Base-by-base conservation (phyloP, 2,329 filamentous ascomycete genomes). In the Coniosporium tulheliwenetii region DNA sequence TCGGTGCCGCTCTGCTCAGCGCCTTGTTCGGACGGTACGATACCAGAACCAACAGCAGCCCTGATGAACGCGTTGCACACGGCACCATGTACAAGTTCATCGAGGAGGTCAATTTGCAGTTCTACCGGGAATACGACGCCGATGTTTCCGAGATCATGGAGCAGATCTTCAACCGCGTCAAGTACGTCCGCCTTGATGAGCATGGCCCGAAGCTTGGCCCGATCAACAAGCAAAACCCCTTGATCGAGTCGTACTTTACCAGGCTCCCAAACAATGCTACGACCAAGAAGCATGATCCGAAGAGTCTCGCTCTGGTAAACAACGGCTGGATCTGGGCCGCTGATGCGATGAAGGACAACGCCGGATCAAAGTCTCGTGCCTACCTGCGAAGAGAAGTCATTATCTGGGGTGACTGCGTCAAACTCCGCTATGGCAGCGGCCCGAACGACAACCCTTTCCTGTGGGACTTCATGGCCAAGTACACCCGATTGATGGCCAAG, bases 321-420 rank as follows among this genome's bases (percentile, higher is more conserved):
- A 98, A 98, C 55, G 91, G 91, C 36, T 98, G 91, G 91, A 87
- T 98, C 8, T 98, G 91, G 91, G 89, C 85, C 43, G 89, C 89
- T 5, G 93, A 96, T 62, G 89, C 91, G 1, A 73, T 96, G 61
- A 73, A 85, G 36, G 91, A 98, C 63, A 91, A 96, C 53, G 91
- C 91, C 29, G 93, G 93, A 0, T 81, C 86, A 0, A 70, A 83
- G 37, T 94, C 89, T 8, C 79, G 80, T 42, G 86, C 89, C n/a
- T 98, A 98, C 54, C 72, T 98, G n/a, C 77, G 85, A 40, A 77
- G 91, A 49, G 86, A 98, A 60, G 85, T 98, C 45, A 96, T 98
- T 49, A 83, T 95, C 29, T 98, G 91, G 91, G 87, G 89, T 10
- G 91, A 98, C 57, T 98, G 93, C 57, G 91, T 96, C 46, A 98